Conservation (phyloP, 2,329 filamentous ascomycete genomes). For the Dendryphion nanum region DNA sequence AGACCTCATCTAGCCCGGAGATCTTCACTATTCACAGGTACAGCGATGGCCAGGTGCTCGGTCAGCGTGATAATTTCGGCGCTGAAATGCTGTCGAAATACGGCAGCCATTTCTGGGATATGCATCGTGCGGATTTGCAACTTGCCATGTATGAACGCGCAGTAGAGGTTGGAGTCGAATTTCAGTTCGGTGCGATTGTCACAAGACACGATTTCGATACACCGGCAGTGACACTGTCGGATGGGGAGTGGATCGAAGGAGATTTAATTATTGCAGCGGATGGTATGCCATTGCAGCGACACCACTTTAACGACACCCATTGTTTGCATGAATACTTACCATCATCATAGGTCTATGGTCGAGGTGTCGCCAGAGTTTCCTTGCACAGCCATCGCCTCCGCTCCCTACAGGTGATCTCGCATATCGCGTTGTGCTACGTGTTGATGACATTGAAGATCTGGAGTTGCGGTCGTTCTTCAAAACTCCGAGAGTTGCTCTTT, state of each 20-base stretch:
- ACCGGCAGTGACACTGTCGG: conserved; percentile 41
- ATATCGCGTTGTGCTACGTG: conserved; percentile 59
- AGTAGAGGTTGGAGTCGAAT: conserved; percentile 51
- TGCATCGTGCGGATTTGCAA: conserved; percentile 65
- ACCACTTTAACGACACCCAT: too few relatives aligned
- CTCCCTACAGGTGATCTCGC: conserved; percentile 63
- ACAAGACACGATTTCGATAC: conserved; percentile 46
- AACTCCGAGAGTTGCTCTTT: conserved; percentile 57
- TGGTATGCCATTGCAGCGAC: too few relatives aligned
- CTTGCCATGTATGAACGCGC: conserved; percentile 53
- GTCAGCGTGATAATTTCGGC: conserved; percentile 53
- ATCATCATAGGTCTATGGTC: conserved; percentile 68
- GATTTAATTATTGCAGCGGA: conserved; percentile 65
- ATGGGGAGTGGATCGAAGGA: conserved; percentile 44
- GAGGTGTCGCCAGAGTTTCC: conserved; percentile 50
- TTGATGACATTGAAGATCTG: conserved; percentile 53
- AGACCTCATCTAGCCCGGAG: conserved; percentile 42
- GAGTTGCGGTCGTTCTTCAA: conserved; percentile 54
- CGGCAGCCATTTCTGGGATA: conserved; percentile 56
- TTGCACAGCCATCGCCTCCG: conserved; percentile 49
- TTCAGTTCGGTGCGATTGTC: conserved; percentile 52
- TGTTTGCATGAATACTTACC: too few relatives aligned
- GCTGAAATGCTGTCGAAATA: conserved; percentile 56
- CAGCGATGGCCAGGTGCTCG: conserved; percentile 48
- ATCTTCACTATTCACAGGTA: conserved; percentile 55